Evolutionary conservation across 371 early-diverging fungal species (phyloP).

Genomic region (Circinella minor): DNA sequence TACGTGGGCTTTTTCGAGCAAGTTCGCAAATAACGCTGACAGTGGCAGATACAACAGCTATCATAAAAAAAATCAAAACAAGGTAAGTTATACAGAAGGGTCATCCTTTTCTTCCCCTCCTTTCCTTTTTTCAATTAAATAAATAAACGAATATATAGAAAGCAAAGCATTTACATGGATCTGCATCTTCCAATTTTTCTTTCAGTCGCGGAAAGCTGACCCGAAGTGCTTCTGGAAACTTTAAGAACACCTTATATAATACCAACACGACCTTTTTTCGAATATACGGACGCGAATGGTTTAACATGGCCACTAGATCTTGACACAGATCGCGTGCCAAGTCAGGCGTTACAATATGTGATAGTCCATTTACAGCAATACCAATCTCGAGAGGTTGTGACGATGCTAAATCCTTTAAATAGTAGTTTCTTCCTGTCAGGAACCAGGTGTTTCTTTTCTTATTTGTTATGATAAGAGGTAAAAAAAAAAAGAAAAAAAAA

Average conservation of each 20-base stretch:
- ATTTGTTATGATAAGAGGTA: too few species aligned
- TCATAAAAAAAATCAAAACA: too few species aligned
- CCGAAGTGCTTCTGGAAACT: constrained; percentile 87
- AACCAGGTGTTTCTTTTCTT: not conserved
- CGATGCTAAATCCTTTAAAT: constrained; percentile 81
- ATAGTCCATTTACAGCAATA: constrained; percentile 89
- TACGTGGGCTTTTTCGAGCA: constrained; percentile 87
- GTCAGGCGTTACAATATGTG: constrained; percentile 91
- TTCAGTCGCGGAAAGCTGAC: constrained; percentile 88
- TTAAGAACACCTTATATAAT: constrained; percentile 87
- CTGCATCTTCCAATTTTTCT: constrained; percentile 90
- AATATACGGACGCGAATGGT: constrained; percentile 90
- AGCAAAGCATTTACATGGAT: constrained; percentile 67
- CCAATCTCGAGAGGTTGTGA: constrained; percentile 81
- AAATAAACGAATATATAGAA: too few species aligned
- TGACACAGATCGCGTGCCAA: constrained; percentile 89
- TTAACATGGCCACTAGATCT: constrained; percentile 85
- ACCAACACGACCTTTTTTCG: constrained; percentile 90
- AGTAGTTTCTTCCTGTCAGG: not conserved
- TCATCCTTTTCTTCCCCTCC: too few species aligned
- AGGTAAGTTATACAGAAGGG: too few species aligned
- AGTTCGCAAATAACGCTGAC: constrained; percentile 96
- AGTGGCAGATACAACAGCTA: constrained; percentile 89
- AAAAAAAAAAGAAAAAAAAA: not conserved
- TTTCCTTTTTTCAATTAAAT: too few species aligned